These are phyloP conservation scores for Boletus eberwhitei DNA, from an alignment of 768 basidiomycete genomes.

Conservation along the genomic window DNA sequence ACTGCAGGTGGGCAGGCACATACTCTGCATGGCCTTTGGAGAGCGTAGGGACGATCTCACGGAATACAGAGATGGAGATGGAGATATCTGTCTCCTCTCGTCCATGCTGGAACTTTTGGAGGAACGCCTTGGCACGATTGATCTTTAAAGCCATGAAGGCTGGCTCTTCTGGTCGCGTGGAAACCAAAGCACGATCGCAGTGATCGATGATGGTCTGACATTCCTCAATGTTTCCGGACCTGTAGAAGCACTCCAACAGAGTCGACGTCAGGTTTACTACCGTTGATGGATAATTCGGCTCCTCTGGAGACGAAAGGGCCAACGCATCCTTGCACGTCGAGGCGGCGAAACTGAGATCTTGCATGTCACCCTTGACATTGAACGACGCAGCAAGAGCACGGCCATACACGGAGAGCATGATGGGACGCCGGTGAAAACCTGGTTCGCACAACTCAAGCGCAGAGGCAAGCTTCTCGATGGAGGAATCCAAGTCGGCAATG, in stretches of 20 bases:
- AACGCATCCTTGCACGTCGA: slow-evolving; percentile 19
- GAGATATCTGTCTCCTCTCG: slow-evolving; percentile 8
- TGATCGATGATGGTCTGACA: slow-evolving; percentile 15
- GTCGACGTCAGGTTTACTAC: slow-evolving; percentile 2
- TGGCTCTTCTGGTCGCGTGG: background rate
- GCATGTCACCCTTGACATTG: slow-evolving; percentile 7
- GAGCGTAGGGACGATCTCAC: slow-evolving; percentile 10
- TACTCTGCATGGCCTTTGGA: slow-evolving; percentile 11
- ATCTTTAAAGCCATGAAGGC: slow-evolving; percentile 1
- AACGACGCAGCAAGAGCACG: slow-evolving; percentile 15
- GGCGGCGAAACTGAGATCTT: slow-evolving; percentile 14
- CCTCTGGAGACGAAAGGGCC: background rate
- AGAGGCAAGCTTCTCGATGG: slow-evolving; percentile 14
- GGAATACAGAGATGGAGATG: slow-evolving; percentile 10
- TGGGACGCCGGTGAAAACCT: slow-evolving; percentile 1
- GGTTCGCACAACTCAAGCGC: slow-evolving; percentile 13
- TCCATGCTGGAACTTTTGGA: slow-evolving; percentile 7
- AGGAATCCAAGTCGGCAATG: slow-evolving; percentile 13
- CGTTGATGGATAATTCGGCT: background rate
- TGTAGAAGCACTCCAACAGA: slow-evolving; percentile 9
- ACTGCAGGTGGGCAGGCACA: slow-evolving; percentile 1
- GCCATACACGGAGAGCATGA: slow-evolving; percentile 11
- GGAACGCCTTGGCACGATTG: slow-evolving; percentile 16
- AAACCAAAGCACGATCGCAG: slow-evolving; percentile 19
- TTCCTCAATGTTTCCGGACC: slow-evolving; percentile 13